Base-by-base conservation (phyloP, 805 yeast genomes). In the Hanseniaspora mollemarum region DNA sequence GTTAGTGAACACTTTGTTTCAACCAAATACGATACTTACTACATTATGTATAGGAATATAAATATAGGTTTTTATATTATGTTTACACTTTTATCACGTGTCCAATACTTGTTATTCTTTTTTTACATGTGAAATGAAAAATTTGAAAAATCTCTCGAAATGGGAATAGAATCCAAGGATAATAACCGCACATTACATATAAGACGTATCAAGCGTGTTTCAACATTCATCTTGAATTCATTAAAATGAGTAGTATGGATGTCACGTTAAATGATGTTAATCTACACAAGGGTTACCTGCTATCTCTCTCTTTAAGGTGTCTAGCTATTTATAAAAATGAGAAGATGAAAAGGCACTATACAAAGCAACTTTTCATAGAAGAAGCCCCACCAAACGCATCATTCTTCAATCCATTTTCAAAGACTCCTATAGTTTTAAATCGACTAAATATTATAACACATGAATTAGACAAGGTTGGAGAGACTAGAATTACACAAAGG, bases 401-500 rank as follows among this genome's bases (percentile, higher is more conserved):
- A 4, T 21, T 21, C 12, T 22, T 21, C 16, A 48, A 48, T 16
- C 51, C 51, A 15, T 48, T 40, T 32, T n/a, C 18, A 18, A 42
- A 39, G 18, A 48, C 41, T 25, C 51, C 51, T 4, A 10, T 33
- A 2, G 25, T 32, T 7, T 33, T 40, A 6, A 43, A 43, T 8
- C 10, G 24, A 5, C 7, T 48, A 2, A 48, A 43, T 18, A 39
- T 33, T 18, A 33, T 36, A 12, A 40, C 36, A 9, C 43, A 48
- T 33, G 41, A 22, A 9, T 18, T 25, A 15, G 51, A 48, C 35
- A 28, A n/a, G 16, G 10, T 48, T 8, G 51, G 51, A 25, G 51
- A 48, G 6, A 48, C 19, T 15, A 48, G 40, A 18, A 36, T 48
- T 4, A 18, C 39, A 2, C 18, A 25, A 4, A 26, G 32, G 7